Base-by-base conservation (phyloP, 2,329 filamentous ascomycete genomes). In the Monilinia fructigena region DNA sequence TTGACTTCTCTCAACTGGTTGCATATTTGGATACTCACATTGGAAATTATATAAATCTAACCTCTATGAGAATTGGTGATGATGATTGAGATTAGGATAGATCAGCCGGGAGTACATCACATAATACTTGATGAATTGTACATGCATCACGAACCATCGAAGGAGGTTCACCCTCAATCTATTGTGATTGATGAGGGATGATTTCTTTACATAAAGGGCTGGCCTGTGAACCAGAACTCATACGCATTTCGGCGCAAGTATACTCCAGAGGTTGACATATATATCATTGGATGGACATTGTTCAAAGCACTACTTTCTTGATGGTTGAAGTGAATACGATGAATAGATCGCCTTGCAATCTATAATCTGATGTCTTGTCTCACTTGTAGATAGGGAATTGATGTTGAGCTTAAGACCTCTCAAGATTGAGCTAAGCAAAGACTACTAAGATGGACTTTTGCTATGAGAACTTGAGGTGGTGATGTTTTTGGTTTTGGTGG, bases 211-310 rank as follows among this genome's bases (percentile, higher is more conserved):
- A 55, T 7, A 55, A 28, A 42, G 53, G 35, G 38, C 63, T 52
- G 8, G 56, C 52, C n/a, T 53, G 23, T 6, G 40, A 18, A 6
- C 23, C 18, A 42, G 52, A 38, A 0, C 23, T 23, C 23, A 23
- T 23, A 23, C 23, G 23, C 23, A 23, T 23, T 23, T 23, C 23
- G 23, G 23, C 23, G 23, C 23, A 23, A 23, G 23, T 23, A 23
- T 23, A 23, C 23, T 23, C 23, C 23, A 23, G 23, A 23, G 23
- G 23, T 23, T 23, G 28, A 28, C 4, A 4, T 28, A 28, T 28
- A 82, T 78, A 59, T 83, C 80, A 0, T 80, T 78, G 2, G 84
- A 82, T 42, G 89, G 76, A 23, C 87, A 76, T 10, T 77, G 16
- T 28, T 68, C 64, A 52, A 70, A 0, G 72, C 72, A n/a, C 68